phyloP scores from a whole-genome alignment of 257 asterid genomes.

The Gentiana dahurica region DNA sequence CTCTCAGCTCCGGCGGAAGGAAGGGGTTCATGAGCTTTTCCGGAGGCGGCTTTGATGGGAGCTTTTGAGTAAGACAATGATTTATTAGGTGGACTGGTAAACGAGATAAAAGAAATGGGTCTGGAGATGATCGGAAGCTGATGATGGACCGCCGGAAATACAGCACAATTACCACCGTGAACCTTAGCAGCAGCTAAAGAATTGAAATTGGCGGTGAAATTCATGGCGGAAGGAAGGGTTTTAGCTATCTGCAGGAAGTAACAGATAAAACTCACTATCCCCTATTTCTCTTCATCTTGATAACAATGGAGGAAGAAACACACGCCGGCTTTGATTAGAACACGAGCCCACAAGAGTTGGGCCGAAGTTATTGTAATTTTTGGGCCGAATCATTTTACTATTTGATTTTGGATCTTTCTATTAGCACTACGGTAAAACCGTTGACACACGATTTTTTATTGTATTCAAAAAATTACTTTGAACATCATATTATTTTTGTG shows the following conservation, averaged over 20 bases:
- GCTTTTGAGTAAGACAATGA: not conserved
- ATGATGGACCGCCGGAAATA: slow-evolving; percentile 6
- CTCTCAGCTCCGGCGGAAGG: not conserved
- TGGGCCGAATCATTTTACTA: too few species aligned
- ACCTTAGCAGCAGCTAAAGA: slow-evolving; percentile 9
- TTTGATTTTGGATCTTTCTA: too few species aligned
- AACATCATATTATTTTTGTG: too few species aligned
- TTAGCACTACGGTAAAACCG: too few species aligned
- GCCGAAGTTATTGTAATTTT: too few species aligned
- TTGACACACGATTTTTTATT: too few species aligned
- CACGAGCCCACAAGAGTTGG: too few species aligned
- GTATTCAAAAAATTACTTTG: too few species aligned
- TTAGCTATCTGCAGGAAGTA: not conserved
- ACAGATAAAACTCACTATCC: too few species aligned
- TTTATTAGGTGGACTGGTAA: slow-evolving; percentile 8
- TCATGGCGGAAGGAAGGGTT: slow-evolving; percentile 22
- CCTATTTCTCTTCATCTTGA: too few species aligned
- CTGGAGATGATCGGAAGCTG: slow-evolving; percentile 12
- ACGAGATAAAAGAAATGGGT: slow-evolving; percentile 23
- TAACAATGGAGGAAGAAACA: too few species aligned
- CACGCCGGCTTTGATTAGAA: too few species aligned
- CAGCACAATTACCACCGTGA: slow-evolving; percentile 10
- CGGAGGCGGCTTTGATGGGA: slow-evolving; percentile 10
- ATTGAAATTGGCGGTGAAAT: slow-evolving; percentile 18
- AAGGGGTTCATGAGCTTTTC: not conserved